phyloP scores from a whole-genome alignment of 2,329 filamentous ascomycete genomes.

The Colletotrichum paranaense region DNA sequence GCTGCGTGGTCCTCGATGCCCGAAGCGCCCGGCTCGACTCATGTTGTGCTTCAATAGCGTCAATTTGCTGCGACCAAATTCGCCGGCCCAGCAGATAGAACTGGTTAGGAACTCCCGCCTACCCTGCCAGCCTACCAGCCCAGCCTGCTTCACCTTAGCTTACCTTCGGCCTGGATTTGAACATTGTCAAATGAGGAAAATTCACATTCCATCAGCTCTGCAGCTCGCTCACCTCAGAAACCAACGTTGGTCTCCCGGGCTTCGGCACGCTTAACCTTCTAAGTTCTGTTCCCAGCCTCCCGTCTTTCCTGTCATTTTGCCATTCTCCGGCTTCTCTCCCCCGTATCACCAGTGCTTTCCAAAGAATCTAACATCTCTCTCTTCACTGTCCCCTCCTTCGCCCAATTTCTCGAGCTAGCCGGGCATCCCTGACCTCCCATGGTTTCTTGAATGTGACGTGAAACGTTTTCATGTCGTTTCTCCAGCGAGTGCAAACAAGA shows the following conservation, averaged over 20 bases:
- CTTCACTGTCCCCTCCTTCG: not conserved
- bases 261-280: not conserved
- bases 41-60: not conserved
- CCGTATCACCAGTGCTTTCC: not conserved
- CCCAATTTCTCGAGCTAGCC: not conserved
- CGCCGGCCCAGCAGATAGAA: not conserved
- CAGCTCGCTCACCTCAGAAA: not conserved
- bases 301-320: too few relatives aligned
- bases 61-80: not conserved
- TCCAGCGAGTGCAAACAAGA: conserved; percentile 17
- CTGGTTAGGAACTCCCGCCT: not conserved
- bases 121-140: not conserved
- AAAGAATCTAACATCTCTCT: not conserved
- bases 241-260: not conserved
- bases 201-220: too few relatives aligned
- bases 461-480: conserved; percentile 25
- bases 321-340: too few relatives aligned
- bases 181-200: too few relatives aligned
- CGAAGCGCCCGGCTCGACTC: not conserved
- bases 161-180: not conserved
- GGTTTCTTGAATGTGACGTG: conserved; percentile 23
- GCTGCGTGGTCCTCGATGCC: not conserved
- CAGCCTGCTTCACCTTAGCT: not conserved
- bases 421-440: conserved; percentile 26
- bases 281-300: too few relatives aligned